Base-by-base conservation (phyloP, 768 basidiomycete species). In the Calocybe gangraenosa region DNA sequence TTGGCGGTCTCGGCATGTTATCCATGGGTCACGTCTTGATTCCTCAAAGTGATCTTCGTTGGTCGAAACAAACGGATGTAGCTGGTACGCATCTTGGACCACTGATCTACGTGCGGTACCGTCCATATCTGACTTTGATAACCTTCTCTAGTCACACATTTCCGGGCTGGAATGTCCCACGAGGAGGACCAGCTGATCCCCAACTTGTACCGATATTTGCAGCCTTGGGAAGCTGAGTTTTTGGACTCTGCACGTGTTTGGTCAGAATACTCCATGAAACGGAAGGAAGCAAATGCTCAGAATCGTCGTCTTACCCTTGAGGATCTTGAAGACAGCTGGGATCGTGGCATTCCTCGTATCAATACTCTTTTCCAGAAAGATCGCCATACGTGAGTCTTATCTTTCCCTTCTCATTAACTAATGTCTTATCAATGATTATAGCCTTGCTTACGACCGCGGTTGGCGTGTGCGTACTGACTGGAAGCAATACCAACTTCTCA, bases 311-410 rank as follows among this genome's bases (percentile, higher is more conserved):
- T 99, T 44, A 99, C 96, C 1, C 74, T 99, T 15, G 96, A 99
- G 63, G 96, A 98, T 74, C 76, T 98, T 20, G 96, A 98, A 63
- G 94, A 99, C 60, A 92, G 87, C 57, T 98, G 95, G 95, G 95
- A 97, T 67, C 86, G 94, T 53, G 93, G 94, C 68, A 96, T 97
- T 61, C 94, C 94, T 43, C 84, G 96, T 56, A 98, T 99, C 74
- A 97, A 97, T 68, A 98, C 95, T 0, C 70, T 99, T 37, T 99
- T 97, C 87, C 95, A 98, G 71, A 96, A 95, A 71, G 95, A 97
- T 59, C 81, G 92, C 13, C 93, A 95, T 53, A 96, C 93, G 74
- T 87, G 57, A 58, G 79, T 69, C 42, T 22, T 40, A 35, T 39
- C 45, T 37, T 9, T 30, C 20, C 15, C 6, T 39, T 42, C 14